Evolutionary conservation across 495 filamentous ascomycete species (phyloP).

Genomic region (Trypethelium eluteriae): DNA sequence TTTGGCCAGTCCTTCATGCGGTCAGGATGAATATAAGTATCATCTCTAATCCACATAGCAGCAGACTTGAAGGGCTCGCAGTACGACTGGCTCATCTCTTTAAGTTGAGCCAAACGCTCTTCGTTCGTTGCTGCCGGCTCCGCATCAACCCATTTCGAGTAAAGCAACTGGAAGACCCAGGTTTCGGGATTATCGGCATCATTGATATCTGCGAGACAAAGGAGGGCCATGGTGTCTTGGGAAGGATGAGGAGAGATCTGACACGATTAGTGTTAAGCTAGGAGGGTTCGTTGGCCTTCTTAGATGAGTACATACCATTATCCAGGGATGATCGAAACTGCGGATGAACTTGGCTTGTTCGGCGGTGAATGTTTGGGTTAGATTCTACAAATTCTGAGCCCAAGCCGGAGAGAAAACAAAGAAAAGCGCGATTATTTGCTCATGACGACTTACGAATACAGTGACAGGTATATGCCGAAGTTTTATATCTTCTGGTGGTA

Average conservation of each 20-base stretch:
- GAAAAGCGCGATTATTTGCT: background rate
- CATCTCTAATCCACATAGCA: background rate
- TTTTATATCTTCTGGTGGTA: background rate
- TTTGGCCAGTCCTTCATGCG: conserved; percentile 1
- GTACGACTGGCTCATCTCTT: background rate
- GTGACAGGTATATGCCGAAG: background rate
- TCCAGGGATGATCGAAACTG: background rate
- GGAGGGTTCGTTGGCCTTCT: background rate
- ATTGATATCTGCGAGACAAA: background rate
- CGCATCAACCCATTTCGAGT: background rate
- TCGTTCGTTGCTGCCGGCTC: background rate
- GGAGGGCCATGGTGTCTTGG: background rate
- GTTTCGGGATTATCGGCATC: background rate
- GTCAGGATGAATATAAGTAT: conserved; percentile 7
- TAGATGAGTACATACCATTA: background rate
- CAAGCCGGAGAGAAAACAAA: too few relatives aligned
- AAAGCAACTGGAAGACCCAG: background rate
- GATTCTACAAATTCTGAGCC: background rate
- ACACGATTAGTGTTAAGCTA: too few relatives aligned
- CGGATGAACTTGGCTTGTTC: conserved; percentile 7
- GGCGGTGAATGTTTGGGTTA: background rate
- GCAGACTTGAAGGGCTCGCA: conserved; percentile 10
- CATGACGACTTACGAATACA: background rate
- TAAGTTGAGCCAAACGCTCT: background rate
- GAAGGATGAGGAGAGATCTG: conserved; percentile 6